These are phyloP conservation scores for Penicillium sp. DNA, from an alignment of 2,329 filamentous ascomycete genomes.

Conservation along the genomic window DNA sequence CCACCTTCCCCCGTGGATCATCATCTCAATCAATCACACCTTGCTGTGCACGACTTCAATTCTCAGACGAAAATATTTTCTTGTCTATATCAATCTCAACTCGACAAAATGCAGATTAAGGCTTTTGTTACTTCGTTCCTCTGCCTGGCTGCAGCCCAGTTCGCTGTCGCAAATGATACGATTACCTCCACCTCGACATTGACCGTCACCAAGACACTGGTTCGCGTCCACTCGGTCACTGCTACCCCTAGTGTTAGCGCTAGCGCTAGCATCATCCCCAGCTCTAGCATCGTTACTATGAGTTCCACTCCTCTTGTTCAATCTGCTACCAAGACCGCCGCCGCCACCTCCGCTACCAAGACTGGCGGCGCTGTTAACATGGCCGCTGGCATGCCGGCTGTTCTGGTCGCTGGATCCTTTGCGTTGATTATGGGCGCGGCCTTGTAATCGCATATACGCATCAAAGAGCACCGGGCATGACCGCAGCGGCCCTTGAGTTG, in stretches of 20 bases:
- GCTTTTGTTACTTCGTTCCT: conserved; percentile 34
- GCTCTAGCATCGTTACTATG: conserved; percentile 10
- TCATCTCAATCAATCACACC: background rate
- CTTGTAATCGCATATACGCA: conserved; percentile 27
- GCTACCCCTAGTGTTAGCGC: conserved; percentile 23
- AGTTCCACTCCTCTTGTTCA: conserved; percentile 22
- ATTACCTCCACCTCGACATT: conserved; percentile 36
- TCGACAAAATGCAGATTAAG: conserved; percentile 38
- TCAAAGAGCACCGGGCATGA: background rate
- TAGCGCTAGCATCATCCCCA: conserved; percentile 10
- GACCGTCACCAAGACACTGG: conserved; percentile 44
- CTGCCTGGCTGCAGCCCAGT: conserved; percentile 34
- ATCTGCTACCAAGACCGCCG: conserved; percentile 8
- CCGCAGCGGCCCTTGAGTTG: background rate
- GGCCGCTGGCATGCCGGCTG: conserved; percentile 29
- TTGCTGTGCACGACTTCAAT: background rate
- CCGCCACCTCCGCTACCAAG: conserved; percentile 14
- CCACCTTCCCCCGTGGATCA: background rate
- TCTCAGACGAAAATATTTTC: background rate
- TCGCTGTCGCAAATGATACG: conserved; percentile 28
- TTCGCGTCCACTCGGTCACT: conserved; percentile 45
- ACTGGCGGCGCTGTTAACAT: conserved; percentile 22
- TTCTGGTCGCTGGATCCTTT: conserved; percentile 39
- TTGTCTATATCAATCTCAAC: background rate
- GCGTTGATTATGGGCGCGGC: conserved; percentile 37